These are phyloP conservation scores for Apiotrichum laibachii DNA, from an alignment of 1,284 basidiomycete species.

Conservation along the genomic window DNA sequence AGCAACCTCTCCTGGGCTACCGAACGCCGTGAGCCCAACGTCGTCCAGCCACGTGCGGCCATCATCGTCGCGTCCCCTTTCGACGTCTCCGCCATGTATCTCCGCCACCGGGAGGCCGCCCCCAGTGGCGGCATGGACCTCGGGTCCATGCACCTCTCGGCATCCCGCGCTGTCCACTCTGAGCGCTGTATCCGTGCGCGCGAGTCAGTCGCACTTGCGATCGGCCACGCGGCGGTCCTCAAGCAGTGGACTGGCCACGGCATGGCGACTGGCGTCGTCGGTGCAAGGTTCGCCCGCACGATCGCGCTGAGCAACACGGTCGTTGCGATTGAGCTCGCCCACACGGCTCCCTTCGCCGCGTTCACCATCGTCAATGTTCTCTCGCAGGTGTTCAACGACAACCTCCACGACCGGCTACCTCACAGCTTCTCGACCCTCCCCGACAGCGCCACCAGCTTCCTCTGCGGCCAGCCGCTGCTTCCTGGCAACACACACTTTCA, in stretches of 20 bases:
- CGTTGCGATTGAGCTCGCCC: neutral
- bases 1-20: neutral
- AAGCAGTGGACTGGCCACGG: slow-evolving; percentile 1
- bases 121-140: neutral
- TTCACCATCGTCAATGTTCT: slow-evolving; percentile 1
- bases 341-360: neutral
- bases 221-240: neutral
- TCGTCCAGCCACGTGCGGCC: neutral
- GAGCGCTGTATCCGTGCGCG: neutral
- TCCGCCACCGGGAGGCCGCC: neutral
- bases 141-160: neutral
- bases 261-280: neutral
- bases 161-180: neutral
- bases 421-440: neutral
- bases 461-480: neutral
- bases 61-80: neutral
- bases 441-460: neutral
- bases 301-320: neutral
- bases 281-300: neutral
- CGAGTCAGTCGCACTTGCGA: neutral
- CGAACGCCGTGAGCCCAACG: too few species aligned
- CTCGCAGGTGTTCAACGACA: neutral
- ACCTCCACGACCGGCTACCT: neutral
- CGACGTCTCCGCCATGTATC: neutral
- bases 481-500: neutral